phyloP scores from a whole-genome alignment of 169 alveolate genomes.

The Fabrea salina region DNA sequence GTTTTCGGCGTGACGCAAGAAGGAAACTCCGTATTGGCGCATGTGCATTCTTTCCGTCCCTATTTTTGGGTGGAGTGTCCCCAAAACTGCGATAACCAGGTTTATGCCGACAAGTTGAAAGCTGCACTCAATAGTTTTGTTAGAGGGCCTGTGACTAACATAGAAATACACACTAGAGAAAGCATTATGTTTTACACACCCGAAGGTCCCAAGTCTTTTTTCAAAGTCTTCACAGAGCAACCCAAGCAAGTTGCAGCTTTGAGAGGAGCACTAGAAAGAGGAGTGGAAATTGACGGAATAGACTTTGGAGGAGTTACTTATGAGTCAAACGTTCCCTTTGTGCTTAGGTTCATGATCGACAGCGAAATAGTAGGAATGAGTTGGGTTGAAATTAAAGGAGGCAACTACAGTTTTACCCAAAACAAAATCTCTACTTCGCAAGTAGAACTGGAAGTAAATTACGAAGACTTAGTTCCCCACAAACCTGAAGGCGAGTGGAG shows the following conservation, averaged over 20 bases:
- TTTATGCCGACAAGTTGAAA: neutral
- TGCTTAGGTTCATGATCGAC: slow-evolving; percentile 95
- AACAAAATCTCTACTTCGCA: slow-evolving; percentile 76
- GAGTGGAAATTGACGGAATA: slow-evolving; percentile 20
- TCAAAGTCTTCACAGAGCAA: neutral
- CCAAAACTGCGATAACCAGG: neutral
- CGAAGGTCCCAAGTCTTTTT: neutral
- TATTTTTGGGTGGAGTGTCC: slow-evolving; percentile 43
- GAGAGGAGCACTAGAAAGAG: slow-evolving; percentile 2
- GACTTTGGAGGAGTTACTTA: slow-evolving; percentile 66
- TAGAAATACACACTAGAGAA: neutral
- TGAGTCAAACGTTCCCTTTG: slow-evolving; percentile 97
- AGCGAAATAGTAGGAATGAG: slow-evolving; percentile 93
- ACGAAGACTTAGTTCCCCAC: slow-evolving; percentile 70
- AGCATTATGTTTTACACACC: neutral
- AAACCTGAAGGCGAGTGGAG: slow-evolving; percentile 89
- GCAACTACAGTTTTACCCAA: slow-evolving; percentile 40
- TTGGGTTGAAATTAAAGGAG: slow-evolving; percentile 87
- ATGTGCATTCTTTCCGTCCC: slow-evolving; percentile 48
- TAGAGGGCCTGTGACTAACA: neutral
- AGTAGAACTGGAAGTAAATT: slow-evolving; percentile 88
- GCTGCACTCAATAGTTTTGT: neutral
- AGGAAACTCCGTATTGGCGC: slow-evolving; percentile 52
- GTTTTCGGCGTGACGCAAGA: slow-evolving; percentile 48
- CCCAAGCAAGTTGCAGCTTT: slow-evolving; percentile 8